Base-by-base conservation (phyloP, 2,329 filamentous ascomycete genomes). In the Juglanconis oblonga region DNA sequence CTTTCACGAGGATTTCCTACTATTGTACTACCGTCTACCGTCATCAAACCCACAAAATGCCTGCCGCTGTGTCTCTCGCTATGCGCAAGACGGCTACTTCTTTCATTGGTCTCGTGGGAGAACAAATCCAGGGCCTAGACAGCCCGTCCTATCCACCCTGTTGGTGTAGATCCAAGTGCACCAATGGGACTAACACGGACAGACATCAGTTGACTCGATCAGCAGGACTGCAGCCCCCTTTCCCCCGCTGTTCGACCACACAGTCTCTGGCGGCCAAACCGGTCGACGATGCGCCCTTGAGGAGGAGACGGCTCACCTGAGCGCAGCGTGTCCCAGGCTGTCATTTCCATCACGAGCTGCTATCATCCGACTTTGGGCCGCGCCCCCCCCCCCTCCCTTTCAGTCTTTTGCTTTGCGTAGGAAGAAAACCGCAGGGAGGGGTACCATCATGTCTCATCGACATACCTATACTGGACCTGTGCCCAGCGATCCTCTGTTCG, bases 401-500 rank as follows among this genome's bases (percentile, higher is more conserved):
- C 38, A 14, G 38, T 42, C n/a, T 42, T 42, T 42, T 10, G 38
- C 10, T 14, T 10, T 11, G 11, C 38, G 24, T 24, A 24, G 24
- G 24, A 24, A 42, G 38, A 42, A 4, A 42, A 42, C 10, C 10
- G 38, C 4, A 42, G n/a, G 38, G 38, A 13, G 10, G 10, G 44
- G 1, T 6, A 8, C 47, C 4, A 49, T 47, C 29, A 35, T 47
- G 36, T 32, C 45, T 11, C 31, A 36, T 49, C 11, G 33, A 14
- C 38, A 47, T 31, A 52, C 32, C 40, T 9, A 47, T 36, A 57
- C 44, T 52, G 87, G 90, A 93, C 90, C 87, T 96, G 92, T 96
- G 92, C 87, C 83, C 85, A 87, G 86, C 79, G 80, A 79, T 95
- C 91, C 90, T 76, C 84, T 89, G 79, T 82, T 81, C 70, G 73